Conservation (phyloP, 176 grass and related monocot genomes). For the Oryza coarctata region DNA sequence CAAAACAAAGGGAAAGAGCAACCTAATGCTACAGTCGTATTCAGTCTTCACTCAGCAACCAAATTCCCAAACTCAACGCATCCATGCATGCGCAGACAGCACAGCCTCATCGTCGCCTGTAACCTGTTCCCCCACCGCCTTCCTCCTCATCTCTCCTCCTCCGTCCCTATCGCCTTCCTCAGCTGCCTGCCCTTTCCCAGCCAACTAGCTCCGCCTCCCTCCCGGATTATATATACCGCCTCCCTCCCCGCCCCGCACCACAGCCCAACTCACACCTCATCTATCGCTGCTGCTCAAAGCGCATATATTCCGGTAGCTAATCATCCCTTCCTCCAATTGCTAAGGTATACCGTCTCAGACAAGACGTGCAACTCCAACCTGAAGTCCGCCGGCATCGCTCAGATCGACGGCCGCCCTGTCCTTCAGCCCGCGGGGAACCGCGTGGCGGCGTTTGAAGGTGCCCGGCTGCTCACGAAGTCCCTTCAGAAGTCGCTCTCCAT, state of each 20-base stretch:
- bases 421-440: constrained; percentile 85
- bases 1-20: constrained; percentile 5
- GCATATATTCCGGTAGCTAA: constrained; percentile 23
- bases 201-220: background rate
- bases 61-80: background rate
- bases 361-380: constrained; percentile 91
- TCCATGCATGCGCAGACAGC: background rate
- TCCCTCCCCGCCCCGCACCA: constrained; percentile 28
- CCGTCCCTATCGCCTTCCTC: constrained; percentile 33
- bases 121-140: constrained; percentile 32
- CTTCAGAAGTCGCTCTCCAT: constrained; percentile 73
- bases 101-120: constrained; percentile 5
- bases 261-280: background rate
- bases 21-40: background rate
- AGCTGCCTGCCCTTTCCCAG: constrained; percentile 22
- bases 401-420: constrained; percentile 83
- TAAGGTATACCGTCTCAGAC: constrained; percentile 8
- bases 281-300: constrained; percentile 39
- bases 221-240: constrained; percentile 47
- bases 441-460: constrained; percentile 47
- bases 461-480: constrained; percentile 67
- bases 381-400: constrained; percentile 56
- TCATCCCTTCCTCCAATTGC: constrained; percentile 5
- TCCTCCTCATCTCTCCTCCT: background rate
- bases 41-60: background rate